Base-by-base conservation (phyloP, 1,284 basidiomycete species). In the Moesziomyces sp. region DNA sequence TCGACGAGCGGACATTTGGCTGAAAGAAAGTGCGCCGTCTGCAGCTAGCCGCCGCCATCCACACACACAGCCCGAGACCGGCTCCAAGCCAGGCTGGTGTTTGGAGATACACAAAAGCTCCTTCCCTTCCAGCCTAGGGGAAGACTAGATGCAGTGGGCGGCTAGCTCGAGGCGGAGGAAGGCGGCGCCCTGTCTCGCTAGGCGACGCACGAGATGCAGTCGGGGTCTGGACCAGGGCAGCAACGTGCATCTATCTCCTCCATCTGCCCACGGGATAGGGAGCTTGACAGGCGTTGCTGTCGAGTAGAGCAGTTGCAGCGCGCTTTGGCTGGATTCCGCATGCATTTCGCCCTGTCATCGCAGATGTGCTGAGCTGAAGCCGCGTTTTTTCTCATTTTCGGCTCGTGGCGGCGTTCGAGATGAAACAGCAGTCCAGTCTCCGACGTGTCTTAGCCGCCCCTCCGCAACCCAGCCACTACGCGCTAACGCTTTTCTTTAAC, bases 351-450 rank as follows among this genome's bases (percentile, higher is more conserved):
- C 24, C n/a, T 49, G 10, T 40, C 46, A 6, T 21, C 45, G 10
- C 34, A 26, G 21, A 21, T 21, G 24, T 26, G 24, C 24, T 26
- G 24, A 26, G 24, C 24, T 26, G 24, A 26, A 26, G 24, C 24
- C 24, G 23, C n/a, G 16, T 21, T 49, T 35, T n/a, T 49, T 19
- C 10, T 35, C 26, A 2, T 18, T 3, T 13, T 49, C 3, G 47
- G 51, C 21, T 21, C 14, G 24, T 14, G 21, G 55, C 61, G 61
- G 61, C 55, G 55, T 64, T 55, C 53, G 55, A 64, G 46, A 45
- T 64, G 61, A 58, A 42, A 64, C 55, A 63, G 30, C 16, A 21
- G 19, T 65, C 56, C 56, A 58, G 62, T 30, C 62, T 58, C 56
- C 56, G 52, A 54, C 56, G 30, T 24, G 34, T 24, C n/a, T 18